These are phyloP conservation scores for Nannochloropsis salina DNA, from an alignment of 108 stramenopile species.

Conservation along the genomic window DNA sequence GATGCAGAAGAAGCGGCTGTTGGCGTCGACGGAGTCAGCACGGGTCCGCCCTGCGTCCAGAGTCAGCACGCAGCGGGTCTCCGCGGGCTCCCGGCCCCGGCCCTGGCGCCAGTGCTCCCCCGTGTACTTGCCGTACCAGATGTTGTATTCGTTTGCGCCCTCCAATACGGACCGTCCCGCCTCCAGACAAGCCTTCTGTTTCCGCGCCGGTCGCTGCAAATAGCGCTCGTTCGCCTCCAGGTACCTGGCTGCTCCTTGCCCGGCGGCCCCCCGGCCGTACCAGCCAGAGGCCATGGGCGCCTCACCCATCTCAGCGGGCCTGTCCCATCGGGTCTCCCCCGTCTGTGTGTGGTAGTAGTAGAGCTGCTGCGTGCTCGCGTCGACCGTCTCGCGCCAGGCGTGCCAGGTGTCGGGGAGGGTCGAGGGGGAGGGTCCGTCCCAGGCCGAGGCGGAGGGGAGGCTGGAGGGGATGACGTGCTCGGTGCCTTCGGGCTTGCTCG, in stretches of 20 bases:
- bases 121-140: conserved; percentile 53
- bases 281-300: conserved; percentile 52
- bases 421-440: not conserved
- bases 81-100: conserved; percentile 41
- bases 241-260: not conserved
- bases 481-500: conserved; percentile 24
- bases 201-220: conserved; percentile 42
- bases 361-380: conserved; percentile 41
- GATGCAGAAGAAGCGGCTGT: conserved; percentile 44
- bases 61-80: conserved; percentile 42
- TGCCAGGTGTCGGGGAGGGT: not conserved
- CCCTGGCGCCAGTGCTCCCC: conserved; percentile 44
- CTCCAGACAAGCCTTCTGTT: conserved; percentile 38
- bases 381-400: conserved; percentile 52
- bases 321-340: conserved; percentile 48
- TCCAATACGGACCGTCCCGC: conserved; percentile 24
- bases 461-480: not conserved
- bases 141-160: conserved; percentile 53
- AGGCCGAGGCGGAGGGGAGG: not conserved
- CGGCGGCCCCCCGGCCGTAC: conserved; percentile 54
- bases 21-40: conserved; percentile 34
- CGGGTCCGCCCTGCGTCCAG: conserved; percentile 53
- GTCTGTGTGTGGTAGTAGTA: conserved; percentile 55
- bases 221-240: conserved; percentile 39
- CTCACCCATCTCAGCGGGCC: conserved; percentile 52